phyloP scores from a whole-genome alignment of 2,329 filamentous ascomycete species.

The Dactylellina leptospora region DNA sequence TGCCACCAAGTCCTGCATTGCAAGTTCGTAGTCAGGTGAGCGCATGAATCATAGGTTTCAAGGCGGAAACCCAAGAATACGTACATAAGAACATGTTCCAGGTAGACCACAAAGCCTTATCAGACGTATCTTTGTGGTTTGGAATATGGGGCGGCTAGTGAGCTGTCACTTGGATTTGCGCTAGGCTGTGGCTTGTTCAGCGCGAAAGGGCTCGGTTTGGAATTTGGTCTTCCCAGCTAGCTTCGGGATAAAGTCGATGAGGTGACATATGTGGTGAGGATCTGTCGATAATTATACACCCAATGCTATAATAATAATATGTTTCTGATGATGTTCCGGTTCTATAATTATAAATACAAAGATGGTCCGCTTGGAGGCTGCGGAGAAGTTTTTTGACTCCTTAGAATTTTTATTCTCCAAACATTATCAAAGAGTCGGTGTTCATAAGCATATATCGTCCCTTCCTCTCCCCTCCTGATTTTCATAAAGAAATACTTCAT shows the following conservation, averaged over 20 bases:
- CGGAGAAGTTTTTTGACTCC: neutral
- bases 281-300: constrained; percentile 1
- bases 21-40: constrained; percentile 13
- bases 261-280: constrained; percentile 17
- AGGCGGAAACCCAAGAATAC: constrained; percentile 13
- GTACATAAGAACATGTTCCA: too few relatives aligned
- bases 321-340: neutral
- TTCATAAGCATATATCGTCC: too few relatives aligned
- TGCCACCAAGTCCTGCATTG: neutral
- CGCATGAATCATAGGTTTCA: constrained; percentile 29
- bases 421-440: too few relatives aligned
- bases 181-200: too few relatives aligned
- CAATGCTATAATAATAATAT: neutral
- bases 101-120: neutral
- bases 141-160: constrained; percentile 1
- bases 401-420: too few relatives aligned
- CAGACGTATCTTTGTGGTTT: neutral
- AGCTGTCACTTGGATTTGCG: constrained; percentile 6
- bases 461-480: too few relatives aligned
- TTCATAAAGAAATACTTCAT: too few relatives aligned
- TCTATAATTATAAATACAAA: constrained; percentile 15
- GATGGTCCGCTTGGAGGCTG: neutral
- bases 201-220: neutral
- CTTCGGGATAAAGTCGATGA: neutral
- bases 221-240: neutral